A percentile compares a stretch with the other conserved stretches of the same genome.
Evolutionary conservation across 768 basidiomycete genomes (phyloP).

Genomic region (Boletus sp.): DNA sequence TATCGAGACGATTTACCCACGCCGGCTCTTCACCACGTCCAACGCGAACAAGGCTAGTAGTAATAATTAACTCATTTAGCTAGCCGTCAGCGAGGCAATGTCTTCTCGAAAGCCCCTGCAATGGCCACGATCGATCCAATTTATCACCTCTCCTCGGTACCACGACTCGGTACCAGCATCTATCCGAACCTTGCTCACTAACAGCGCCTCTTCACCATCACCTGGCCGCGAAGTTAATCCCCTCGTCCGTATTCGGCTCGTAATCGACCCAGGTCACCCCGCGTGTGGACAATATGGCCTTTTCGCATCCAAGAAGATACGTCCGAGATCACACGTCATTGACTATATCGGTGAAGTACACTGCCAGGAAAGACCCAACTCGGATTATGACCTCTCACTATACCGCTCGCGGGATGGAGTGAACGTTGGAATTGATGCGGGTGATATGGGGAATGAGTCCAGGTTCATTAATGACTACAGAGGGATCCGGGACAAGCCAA

Average conservation of each 20-base stretch:
- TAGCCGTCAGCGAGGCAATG: conserved; percentile 5
- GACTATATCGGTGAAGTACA: conserved; percentile 88
- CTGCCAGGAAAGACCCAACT: conserved; percentile 64
- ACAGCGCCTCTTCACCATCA: conserved; percentile 12
- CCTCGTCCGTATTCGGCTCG: conserved; percentile 54
- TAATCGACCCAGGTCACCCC: conserved; percentile 63
- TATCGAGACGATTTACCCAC: conserved; percentile 28
- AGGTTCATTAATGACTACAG: conserved; percentile 92
- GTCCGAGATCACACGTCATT: conserved; percentile 62
- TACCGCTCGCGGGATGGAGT: conserved; percentile 53
- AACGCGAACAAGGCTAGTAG: background rate
- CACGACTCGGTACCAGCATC: conserved; percentile 55
- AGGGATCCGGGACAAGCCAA: conserved; percentile 66
- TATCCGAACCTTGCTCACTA: conserved; percentile 39
- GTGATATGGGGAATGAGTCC: conserved; percentile 76
- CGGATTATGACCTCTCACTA: conserved; percentile 91
- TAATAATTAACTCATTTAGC: background rate
- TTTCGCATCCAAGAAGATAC: conserved; percentile 74
- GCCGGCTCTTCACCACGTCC: background rate
- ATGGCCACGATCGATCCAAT: conserved; percentile 59
- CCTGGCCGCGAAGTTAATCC: conserved; percentile 17
- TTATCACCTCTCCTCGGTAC: conserved; percentile 50
- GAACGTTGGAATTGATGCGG: conserved; percentile 78
- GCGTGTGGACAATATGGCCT: conserved; percentile 77
- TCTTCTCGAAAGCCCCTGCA: conserved; percentile 30